Evolutionary conservation across 768 basidiomycete species (phyloP).

Genomic region (Leccinum ochraceum): DNA sequence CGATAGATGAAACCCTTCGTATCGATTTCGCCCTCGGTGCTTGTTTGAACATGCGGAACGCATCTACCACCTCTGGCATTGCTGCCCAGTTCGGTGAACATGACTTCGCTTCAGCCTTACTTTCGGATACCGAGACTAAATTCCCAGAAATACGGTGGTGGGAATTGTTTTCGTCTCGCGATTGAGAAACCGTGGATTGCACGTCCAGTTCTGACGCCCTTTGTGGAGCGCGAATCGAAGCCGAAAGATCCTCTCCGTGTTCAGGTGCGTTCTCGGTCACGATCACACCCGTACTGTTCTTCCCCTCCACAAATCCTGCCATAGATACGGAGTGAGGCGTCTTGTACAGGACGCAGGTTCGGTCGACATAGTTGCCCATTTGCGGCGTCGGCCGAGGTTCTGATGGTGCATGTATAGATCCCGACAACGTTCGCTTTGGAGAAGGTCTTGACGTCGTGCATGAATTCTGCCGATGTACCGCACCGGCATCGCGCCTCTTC

Average conservation of each 20-base stretch:
- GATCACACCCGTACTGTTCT: background rate
- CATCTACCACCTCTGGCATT: slow-evolving; percentile 20
- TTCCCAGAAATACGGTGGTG: slow-evolving; percentile 3
- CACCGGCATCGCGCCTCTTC: background rate
- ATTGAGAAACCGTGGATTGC: background rate
- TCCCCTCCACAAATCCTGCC: background rate
- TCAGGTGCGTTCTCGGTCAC: background rate
- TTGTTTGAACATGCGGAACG: slow-evolving; percentile 17
- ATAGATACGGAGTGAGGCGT: background rate
- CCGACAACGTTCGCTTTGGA: slow-evolving; percentile 7
- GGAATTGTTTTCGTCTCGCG: background rate
- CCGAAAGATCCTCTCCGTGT: slow-evolving; percentile 1
- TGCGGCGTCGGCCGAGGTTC: background rate
- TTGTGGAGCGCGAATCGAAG: slow-evolving; percentile 18
- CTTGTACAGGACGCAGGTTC: background rate
- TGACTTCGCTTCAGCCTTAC: background rate
- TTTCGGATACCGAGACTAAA: background rate
- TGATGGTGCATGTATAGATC: slow-evolving; percentile 21
- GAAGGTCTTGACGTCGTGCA: background rate
- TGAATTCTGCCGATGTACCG: background rate
- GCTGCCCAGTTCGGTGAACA: slow-evolving; percentile 17
- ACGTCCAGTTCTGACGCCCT: background rate
- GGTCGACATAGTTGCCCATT: background rate
- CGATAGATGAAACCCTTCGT: slow-evolving; percentile 11
- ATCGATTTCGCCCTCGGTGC: slow-evolving; percentile 1